Evolutionary conservation across 192 early-diverging fungal species (phyloP).

Genomic region (Rhizophagus clarus): DNA sequence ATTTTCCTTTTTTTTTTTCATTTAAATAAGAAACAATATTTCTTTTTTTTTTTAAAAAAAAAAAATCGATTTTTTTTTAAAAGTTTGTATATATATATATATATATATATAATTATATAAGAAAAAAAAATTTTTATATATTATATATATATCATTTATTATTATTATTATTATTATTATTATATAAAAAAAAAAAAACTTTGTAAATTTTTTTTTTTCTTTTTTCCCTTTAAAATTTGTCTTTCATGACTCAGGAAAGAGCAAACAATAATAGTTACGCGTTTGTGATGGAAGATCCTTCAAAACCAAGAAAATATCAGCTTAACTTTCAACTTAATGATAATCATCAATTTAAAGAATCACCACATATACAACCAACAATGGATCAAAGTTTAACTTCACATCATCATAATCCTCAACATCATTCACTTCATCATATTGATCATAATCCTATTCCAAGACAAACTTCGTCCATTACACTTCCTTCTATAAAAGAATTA

Average conservation of each 20-base stretch:
- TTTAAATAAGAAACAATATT: background rate
- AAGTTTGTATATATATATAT: background rate
- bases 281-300: conserved; percentile 22
- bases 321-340: conserved; percentile 2
- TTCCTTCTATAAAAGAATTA: conserved; percentile 15
- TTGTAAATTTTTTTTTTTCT: background rate
- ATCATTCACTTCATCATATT: background rate
- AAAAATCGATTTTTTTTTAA: background rate
- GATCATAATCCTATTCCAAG: background rate
- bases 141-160: too few species aligned
- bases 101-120: background rate
- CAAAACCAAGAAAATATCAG: conserved; percentile 27
- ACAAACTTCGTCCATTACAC: background rate
- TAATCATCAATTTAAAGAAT: background rate
- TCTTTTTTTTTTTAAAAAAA: background rate
- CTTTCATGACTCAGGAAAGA: conserved; percentile 17
- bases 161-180: background rate
- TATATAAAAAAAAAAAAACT: background rate
- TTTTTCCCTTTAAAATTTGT: background rate
- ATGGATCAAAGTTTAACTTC: background rate
- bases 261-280: conserved; percentile 13
- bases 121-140: background rate
- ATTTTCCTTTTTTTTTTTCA: background rate
- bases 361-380: background rate
- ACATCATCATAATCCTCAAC: background rate